These are phyloP conservation scores for Penicillium sp. DNA, from an alignment of 2,329 filamentous ascomycete species.

Conservation along the genomic window DNA sequence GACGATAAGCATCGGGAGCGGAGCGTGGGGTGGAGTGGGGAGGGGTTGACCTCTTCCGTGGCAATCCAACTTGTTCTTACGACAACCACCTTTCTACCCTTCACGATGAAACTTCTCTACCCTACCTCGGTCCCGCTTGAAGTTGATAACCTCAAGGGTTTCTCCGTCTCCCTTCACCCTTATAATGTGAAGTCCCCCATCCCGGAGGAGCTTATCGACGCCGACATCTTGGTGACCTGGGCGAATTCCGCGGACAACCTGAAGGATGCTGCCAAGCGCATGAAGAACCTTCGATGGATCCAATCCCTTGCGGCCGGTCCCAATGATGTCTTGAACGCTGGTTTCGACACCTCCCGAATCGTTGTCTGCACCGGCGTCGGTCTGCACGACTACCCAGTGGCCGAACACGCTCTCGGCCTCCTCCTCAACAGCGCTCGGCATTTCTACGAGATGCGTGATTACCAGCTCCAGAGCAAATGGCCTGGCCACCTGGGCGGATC, in stretches of 20 bases:
- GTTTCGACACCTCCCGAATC: constrained; percentile 55
- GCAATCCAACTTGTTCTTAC: not conserved
- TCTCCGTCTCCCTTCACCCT: constrained; percentile 56
- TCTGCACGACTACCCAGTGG: constrained; percentile 63
- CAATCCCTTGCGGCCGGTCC: constrained; percentile 65
- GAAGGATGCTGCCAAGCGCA: constrained; percentile 54
- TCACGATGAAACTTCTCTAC: constrained; percentile 60
- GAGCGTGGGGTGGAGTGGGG: not conserved
- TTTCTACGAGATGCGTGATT: constrained; percentile 59
- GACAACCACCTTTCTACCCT: constrained; percentile 18
- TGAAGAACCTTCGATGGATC: constrained; percentile 63
- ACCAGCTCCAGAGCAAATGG: constrained; percentile 58
- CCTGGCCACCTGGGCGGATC: constrained; percentile 61
- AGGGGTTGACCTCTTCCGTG: not conserved
- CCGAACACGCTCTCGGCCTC: constrained; percentile 62
- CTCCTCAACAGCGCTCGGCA: constrained; percentile 45
- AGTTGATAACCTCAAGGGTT: constrained; percentile 56
- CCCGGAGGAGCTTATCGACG: constrained; percentile 58
- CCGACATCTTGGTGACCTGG: constrained; percentile 63
- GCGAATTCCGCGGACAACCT: constrained; percentile 59
- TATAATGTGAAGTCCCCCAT: constrained; percentile 60
- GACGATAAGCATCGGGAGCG: not conserved
- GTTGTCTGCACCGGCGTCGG: constrained; percentile 62
- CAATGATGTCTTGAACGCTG: constrained; percentile 63
- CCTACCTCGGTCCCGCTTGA: constrained; percentile 62